Percentiles rank a stretch among this genome's conserved stretches.
Conservation (phyloP, 139 green algal genomes). For the Mesostigma viride region DNA sequence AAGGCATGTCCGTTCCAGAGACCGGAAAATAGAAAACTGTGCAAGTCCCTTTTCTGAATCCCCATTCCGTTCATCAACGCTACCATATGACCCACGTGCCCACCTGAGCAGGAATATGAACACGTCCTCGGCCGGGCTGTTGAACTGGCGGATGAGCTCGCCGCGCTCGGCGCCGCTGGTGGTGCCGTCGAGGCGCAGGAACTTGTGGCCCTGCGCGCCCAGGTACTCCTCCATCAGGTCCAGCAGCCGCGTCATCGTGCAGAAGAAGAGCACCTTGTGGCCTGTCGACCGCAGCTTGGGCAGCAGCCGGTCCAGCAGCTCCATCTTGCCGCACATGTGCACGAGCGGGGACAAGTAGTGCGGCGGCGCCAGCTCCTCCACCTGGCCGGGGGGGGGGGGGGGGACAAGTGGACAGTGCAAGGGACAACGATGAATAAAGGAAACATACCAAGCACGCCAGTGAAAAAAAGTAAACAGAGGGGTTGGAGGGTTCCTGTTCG, state of each 20-base stretch:
- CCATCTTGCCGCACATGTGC: conserved; percentile 51
- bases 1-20: no score
- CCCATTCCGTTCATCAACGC: no score
- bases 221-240: conserved; percentile 49
- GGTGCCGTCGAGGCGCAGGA: conserved; percentile 55
- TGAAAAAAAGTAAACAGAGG: no score
- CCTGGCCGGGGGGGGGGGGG: not conserved
- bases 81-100: no score
- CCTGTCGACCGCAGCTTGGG: conserved; percentile 38
- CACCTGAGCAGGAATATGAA: conserved; percentile 58
- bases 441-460: no score
- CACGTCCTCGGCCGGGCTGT: conserved; percentile 32
- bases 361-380: not conserved
- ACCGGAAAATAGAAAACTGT: no score
- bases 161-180: conserved; percentile 43
- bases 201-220: conserved; percentile 27
- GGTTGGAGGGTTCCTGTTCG: no score
- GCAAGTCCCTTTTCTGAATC: no score
- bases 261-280: conserved; percentile 54
- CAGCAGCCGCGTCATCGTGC: conserved; percentile 50
- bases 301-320: conserved; percentile 65
- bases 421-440: no score
- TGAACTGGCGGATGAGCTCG: conserved; percentile 46
- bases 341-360: conserved; percentile 24
- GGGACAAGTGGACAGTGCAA: not conserved